phyloP scores from a whole-genome alignment of 2,329 filamentous ascomycete species.

The Monilinia laxa region DNA sequence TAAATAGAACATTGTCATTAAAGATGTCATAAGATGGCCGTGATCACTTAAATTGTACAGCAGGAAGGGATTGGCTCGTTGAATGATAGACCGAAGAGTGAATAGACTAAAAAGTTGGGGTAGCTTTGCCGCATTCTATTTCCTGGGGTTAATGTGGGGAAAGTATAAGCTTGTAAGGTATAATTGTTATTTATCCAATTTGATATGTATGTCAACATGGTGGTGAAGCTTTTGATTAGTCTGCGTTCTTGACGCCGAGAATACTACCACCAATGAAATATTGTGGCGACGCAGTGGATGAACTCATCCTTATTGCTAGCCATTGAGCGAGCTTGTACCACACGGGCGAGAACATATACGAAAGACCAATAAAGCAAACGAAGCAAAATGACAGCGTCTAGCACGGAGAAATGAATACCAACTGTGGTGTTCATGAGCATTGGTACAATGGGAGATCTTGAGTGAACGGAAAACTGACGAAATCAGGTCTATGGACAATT shows the following conservation, averaged over 20 bases:
- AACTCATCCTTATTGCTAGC: background rate
- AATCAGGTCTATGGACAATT: background rate
- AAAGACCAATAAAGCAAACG: background rate
- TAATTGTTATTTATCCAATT: too few relatives aligned
- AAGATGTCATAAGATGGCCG: background rate
- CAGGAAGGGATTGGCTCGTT: background rate
- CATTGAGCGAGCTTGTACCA: background rate
- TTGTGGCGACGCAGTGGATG: background rate
- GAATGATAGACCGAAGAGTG: slow-evolving; percentile 6
- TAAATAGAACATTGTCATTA: background rate
- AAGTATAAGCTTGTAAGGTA: background rate
- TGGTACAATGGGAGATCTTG: background rate
- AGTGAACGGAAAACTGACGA: background rate
- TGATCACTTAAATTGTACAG: background rate
- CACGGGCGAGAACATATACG: background rate
- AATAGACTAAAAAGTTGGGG: slow-evolving; percentile 5
- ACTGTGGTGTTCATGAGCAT: background rate
- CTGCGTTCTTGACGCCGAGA: background rate
- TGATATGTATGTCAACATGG: background rate
- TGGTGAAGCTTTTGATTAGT: background rate
- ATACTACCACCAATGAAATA: background rate
- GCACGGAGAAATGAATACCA: background rate
- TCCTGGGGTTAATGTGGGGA: background rate
- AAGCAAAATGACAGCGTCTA: background rate
- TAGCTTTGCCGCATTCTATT: background rate